Base-by-base conservation (phyloP, 345 rosid species). In the Passiflora organensis region DNA sequence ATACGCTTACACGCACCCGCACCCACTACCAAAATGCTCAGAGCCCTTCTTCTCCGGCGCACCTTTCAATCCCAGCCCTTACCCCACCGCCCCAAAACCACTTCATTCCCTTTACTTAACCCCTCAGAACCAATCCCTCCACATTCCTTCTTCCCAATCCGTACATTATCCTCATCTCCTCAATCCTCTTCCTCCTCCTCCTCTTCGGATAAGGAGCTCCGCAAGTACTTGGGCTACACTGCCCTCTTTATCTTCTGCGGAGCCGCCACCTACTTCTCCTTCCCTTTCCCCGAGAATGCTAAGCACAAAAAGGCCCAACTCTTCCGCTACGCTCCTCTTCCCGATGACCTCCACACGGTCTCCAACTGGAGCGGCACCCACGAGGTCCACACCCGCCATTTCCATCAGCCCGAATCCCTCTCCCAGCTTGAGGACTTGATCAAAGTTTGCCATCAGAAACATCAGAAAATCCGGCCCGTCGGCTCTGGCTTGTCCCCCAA, bases 361-460 rank as follows among this genome's bases (percentile, higher is more conserved):
- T 84, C 99, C 64, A 93, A 93, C 66, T 89, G 95, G 99, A 93
- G 99, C 38, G 94, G 95, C 13, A 89, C 97, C 55, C 96, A 93
- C 72, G 99, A 93, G 86, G 99, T 93, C 19, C 95, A 77, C 78
- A 93, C 99, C 59, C 81, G 91, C 48, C 58, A 70, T 52, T 93
- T 89, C 55, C 79, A 80, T 69, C 97, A 93, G 72, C 99, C 97
- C 6, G 96, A 89, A 77, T 76, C 21, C 54, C 53, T 86, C 32
- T 55, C 76, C 16, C 81, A 89, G 54, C 77, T 89, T 52, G 94
- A 84, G 84, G 63, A 74, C 19, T 14, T 93, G 14, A 84, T 93
- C 28, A 79, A 66, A 72, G 91, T 81, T 11, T 63, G 84, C 44
- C 54, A 80, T 51, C 83, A 79, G 64, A 82, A 82, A 55, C 70